Evolutionary conservation across 2,329 filamentous ascomycete genomes (phyloP), one percentile per base, ranked within the genome.

Genomic region (Verticillium isaacii): DNA sequence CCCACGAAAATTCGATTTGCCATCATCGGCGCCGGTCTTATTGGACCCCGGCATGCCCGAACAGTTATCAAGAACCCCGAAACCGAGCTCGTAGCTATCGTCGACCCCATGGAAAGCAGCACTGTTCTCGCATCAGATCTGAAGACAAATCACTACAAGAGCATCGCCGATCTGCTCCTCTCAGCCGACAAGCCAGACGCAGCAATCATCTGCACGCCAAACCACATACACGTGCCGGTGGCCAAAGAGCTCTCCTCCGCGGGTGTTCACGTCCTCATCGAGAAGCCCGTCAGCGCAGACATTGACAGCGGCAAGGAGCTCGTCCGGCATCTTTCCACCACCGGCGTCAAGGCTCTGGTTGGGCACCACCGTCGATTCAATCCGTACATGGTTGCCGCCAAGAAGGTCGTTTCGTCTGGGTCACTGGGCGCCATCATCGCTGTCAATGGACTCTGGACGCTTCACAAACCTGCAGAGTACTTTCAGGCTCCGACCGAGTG

Each of bases 361-460:
- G 85, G 84, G 7, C 84, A 87, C 64, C 41, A 87, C 67, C 77
- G 85, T 11, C 78, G 85, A 2, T 87, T 87, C 73, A 86, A 87
- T 66, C 80, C 80, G 0, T 85, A 83, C 68, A 77, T 85, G 5
- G 70, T 77, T 6, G 75, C 80, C 2, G 75, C 83, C 0, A 85
- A 85, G 64, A 65, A 76, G 15, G 71, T 77, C 0, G 65, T 87
- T 1, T 65, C 70, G 0, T 68, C 73, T 0, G 73, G 74, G 0
- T 70, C 69, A 0, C 73, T 87, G 0, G 85, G 85, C 0, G 67
- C 65, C 0, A 64, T 82, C 2, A 75, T 85, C 12, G 84, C 84
- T 1, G 69, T 87, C 4, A 83, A 80, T 58, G 84, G 83, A 0
- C 73, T 85, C 0, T 88, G 84, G 84, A 76, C 80, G 0, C 68